Evolutionary conservation across 2,329 filamentous ascomycete species (phyloP).

Genomic region (Plectosphaerella sp.): DNA sequence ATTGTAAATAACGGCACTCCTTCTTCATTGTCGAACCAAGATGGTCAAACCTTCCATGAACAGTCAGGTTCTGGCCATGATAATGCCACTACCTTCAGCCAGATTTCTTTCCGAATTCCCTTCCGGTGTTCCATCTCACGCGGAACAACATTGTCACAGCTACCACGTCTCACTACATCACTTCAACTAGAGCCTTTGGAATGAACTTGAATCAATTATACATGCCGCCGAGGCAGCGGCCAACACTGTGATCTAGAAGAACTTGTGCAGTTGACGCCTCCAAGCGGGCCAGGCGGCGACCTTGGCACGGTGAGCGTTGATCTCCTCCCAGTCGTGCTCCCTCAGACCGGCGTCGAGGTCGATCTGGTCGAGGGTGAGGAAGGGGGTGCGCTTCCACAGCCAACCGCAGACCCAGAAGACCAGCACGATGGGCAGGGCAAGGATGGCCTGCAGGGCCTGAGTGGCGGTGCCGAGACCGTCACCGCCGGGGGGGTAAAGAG

Average conservation of each 20-base stretch:
- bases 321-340: conserved; percentile 60
- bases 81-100: too few species aligned
- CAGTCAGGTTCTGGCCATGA: too few species aligned
- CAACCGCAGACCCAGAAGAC: conserved; percentile 53
- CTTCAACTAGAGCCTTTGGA: too few species aligned
- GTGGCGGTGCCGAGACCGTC: conserved; percentile 15
- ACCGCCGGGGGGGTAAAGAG: conserved; percentile 32
- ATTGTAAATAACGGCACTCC: too few species aligned
- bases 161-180: too few species aligned
- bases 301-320: conserved; percentile 48
- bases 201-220: too few species aligned
- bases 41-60: too few species aligned
- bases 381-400: conserved; percentile 61
- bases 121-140: too few species aligned
- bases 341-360: conserved; percentile 63
- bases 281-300: conserved; percentile 48
- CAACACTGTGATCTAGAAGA: conserved; percentile 24
- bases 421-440: conserved; percentile 49
- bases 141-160: too few species aligned
- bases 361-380: conserved; percentile 54
- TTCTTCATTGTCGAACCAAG: too few species aligned
- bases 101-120: too few species aligned
- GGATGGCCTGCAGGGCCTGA: conserved; percentile 31
- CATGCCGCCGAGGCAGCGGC: too few species aligned
- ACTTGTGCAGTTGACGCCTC: conserved; percentile 31